A percentile compares a stretch with the other conserved stretches of the same genome.
These are phyloP conservation scores for Lignosus rhinocerotis DNA, from an alignment of 1,284 basidiomycete genomes.

Conservation along the genomic window DNA sequence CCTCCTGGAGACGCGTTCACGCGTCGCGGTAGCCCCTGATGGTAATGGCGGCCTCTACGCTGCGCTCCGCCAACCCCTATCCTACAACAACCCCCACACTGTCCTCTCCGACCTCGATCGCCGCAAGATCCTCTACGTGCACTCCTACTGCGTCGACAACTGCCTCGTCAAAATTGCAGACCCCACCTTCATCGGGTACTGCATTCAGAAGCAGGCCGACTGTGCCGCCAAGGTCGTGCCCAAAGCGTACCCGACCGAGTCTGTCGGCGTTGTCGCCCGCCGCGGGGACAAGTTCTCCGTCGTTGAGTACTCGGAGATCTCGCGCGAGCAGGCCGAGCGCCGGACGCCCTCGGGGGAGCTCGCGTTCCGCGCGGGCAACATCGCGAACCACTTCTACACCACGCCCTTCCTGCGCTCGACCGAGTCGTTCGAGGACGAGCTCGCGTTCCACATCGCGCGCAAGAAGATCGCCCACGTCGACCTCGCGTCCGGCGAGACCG, in stretches of 20 bases:
- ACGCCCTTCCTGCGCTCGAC: slow-evolving; percentile 81
- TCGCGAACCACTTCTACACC: slow-evolving; percentile 99
- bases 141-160: slow-evolving; percentile 98
- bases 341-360: slow-evolving; percentile 76
- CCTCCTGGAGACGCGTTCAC: slow-evolving; percentile 78
- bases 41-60: slow-evolving; percentile 98
- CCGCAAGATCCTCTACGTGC: slow-evolving; percentile 86
- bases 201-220: slow-evolving; percentile 82
- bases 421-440: slow-evolving; percentile 82
- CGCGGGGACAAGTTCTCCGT: slow-evolving; percentile 85
- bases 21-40: slow-evolving; percentile 91
- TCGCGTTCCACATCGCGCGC: slow-evolving; percentile 96
- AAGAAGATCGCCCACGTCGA: slow-evolving; percentile 95
- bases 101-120: slow-evolving; percentile 83
- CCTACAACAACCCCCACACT: slow-evolving; percentile 60
- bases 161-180: slow-evolving; percentile 98
- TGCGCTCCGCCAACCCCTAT: slow-evolving; percentile 81
- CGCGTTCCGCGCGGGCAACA: slow-evolving; percentile 93
- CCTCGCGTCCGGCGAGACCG: slow-evolving; percentile 55
- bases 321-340: slow-evolving; percentile 80
- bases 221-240: slow-evolving; percentile 97
- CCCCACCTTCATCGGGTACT: slow-evolving; percentile 94
- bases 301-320: slow-evolving; percentile 98
- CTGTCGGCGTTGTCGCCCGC: slow-evolving; percentile 92
- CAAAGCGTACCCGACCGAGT: slow-evolving; percentile 85